phyloP scores from a whole-genome alignment of 2,329 filamentous ascomycete genomes.

The Dendryphion nanum region DNA sequence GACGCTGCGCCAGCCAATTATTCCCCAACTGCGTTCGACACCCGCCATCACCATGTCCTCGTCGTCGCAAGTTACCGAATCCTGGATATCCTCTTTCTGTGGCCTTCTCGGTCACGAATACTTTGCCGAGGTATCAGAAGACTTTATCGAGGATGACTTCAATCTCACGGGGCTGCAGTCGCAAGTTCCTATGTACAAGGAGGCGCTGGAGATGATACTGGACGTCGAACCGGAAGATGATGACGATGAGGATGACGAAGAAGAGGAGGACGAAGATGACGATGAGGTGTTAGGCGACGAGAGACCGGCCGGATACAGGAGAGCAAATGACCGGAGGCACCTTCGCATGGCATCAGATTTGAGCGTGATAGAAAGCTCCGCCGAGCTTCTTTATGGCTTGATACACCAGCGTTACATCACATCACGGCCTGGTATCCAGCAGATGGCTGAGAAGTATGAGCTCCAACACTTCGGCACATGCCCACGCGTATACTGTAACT shows the following conservation, averaged over 20 bases:
- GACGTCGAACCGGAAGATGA: constrained; percentile 97
- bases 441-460: constrained; percentile 99
- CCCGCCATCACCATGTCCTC: constrained; percentile 49
- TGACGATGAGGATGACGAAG: constrained; percentile 77
- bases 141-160: constrained; percentile 99
- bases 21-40: not conserved
- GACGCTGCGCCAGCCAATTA: constrained; percentile 6
- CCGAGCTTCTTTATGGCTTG: constrained; percentile 96
- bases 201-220: constrained; percentile 98
- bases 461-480: constrained; percentile 93
- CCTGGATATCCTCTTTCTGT: constrained; percentile 98
- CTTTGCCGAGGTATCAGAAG: constrained; percentile 97
- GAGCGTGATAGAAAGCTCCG: constrained; percentile 92
- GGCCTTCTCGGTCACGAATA: constrained; percentile 95
- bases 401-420: constrained; percentile 99
- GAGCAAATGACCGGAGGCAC: constrained; percentile 61
- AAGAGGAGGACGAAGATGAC: constrained; percentile 63
- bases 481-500: constrained; percentile 89
- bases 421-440: constrained; percentile 91
- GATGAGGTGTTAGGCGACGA: constrained; percentile 44
- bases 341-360: constrained; percentile 87
- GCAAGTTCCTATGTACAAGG: constrained; percentile 98
- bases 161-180: constrained; percentile 93
- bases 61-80: constrained; percentile 66
- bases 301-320: constrained; percentile 59